Base-by-base conservation (phyloP, 805 yeast species). In the Suhomyces pyralidae region DNA sequence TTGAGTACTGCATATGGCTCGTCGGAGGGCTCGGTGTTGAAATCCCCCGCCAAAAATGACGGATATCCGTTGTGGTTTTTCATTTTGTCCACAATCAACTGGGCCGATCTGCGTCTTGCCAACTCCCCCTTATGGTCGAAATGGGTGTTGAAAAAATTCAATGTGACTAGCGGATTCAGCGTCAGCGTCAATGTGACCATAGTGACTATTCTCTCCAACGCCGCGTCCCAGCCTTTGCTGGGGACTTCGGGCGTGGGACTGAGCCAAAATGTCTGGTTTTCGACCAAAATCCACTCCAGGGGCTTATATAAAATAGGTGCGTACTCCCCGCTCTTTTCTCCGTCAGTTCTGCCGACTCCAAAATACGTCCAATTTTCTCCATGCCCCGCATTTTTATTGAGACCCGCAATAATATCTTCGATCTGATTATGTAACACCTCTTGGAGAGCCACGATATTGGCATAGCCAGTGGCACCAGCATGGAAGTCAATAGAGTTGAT, bases 161-260 rank as follows among this genome's bases (percentile, higher is more conserved):
- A 53, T 32, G 54, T 55, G 22, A 62, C 47, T 1, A 63, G 57
- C 10, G 70, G 71, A 12, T 73, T 73, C 1, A 65, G 64, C 51
- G 55, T 65, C 32, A 63, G 58, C 51, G 65, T 65, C 46, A 73
- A 58, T 6, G 71, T 61, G 14, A 72, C 74, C 70, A 69, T 66
- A 19, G 77, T 70, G 5, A 71, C 76, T 19, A 73, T 72, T 40
- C 79, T 59, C 52, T 71, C 75, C 47, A 73, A 59, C 0, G 69
- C 77, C 0, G 78, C 77, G 58, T 74, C 79, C 79, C 79, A 74
- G 1, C 79, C 78, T 28, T 57, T 54, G 53, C 75, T 69, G 17
- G 78, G 78, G 7, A 51, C 53, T 2, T 61, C 66, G 3, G 76
- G 77, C 14, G 78, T 71, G 38, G 68, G 70, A 57, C 77, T 72